Percentiles rank a stretch among this genome's conserved stretches.
phyloP scores from a whole-genome alignment of 140 eudicot species.

The Erigeron philadelphicus region DNA sequence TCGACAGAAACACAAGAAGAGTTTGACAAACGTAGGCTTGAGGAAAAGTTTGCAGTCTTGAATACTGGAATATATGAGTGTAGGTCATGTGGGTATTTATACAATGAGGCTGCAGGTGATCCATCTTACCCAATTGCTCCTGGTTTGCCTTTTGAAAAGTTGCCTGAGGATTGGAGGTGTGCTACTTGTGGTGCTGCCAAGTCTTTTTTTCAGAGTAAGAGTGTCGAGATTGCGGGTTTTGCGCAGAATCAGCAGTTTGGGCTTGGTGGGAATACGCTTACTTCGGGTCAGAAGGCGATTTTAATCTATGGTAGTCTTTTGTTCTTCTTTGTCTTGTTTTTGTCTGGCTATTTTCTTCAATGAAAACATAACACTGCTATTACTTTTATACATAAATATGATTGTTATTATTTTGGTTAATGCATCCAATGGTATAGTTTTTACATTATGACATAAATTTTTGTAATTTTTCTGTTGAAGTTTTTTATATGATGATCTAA shows the following conservation, averaged over 20 bases:
- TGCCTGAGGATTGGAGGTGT: conserved; percentile 98
- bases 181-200: conserved; percentile 97
- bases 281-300: conserved; percentile 83
- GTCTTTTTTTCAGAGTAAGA: conserved; percentile 77
- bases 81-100: conserved; percentile 77
- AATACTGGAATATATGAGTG: conserved; percentile 89
- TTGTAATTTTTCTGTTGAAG: conserved; percentile 21
- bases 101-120: conserved; percentile 72
- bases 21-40: conserved; percentile 53
- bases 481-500: background rate
- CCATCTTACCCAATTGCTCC: conserved; percentile 85
- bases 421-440: conserved; percentile 14
- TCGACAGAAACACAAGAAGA: conserved; percentile 6
- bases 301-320: conserved; percentile 79
- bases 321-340: conserved; percentile 62
- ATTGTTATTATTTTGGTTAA: background rate
- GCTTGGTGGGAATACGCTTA: conserved; percentile 78
- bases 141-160: conserved; percentile 67
- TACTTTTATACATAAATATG: background rate
- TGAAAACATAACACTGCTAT: background rate
- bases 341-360: conserved; percentile 93
- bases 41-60: conserved; percentile 89
- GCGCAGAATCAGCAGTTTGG: conserved; percentile 96
- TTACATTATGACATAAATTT: background rate
- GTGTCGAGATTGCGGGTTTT: conserved; percentile 97